Conservation (phyloP, 164 flowering plant species). For the Stephania yunnanensis region DNA sequence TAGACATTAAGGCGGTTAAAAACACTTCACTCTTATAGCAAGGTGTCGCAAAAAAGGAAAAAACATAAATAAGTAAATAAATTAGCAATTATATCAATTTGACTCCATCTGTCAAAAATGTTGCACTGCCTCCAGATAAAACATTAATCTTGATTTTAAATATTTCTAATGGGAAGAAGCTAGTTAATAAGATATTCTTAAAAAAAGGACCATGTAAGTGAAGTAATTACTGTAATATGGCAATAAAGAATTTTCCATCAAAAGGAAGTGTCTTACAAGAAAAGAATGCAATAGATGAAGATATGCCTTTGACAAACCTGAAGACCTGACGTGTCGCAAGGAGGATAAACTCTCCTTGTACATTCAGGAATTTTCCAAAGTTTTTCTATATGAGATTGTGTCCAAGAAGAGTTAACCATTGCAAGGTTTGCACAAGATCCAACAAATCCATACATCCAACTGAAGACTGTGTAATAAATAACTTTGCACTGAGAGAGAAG, state of each 20-base stretch:
- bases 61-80: too few species aligned
- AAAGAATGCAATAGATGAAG: neutral
- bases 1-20: too few species aligned
- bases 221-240: neutral
- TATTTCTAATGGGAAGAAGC: neutral
- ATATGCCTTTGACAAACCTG: conserved; percentile 44
- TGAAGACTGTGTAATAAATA: conserved; percentile 60
- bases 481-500: conserved; percentile 72
- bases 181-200: neutral
- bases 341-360: conserved; percentile 77
- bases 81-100: too few species aligned
- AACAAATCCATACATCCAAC: conserved; percentile 82
- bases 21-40: too few species aligned
- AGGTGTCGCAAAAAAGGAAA: too few species aligned
- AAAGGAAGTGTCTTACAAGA: neutral
- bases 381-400: conserved; percentile 68
- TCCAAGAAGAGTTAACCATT: conserved; percentile 97
- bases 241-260: neutral
- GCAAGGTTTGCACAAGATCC: conserved; percentile 82
- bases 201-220: too few species aligned
- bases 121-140: neutral
- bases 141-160: neutral
- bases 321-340: conserved; percentile 91
- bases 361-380: conserved; percentile 69
- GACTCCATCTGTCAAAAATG: too few species aligned